phyloP scores from a whole-genome alignment of 2,329 filamentous ascomycete genomes.

The Malbranchea cinnamomea region DNA sequence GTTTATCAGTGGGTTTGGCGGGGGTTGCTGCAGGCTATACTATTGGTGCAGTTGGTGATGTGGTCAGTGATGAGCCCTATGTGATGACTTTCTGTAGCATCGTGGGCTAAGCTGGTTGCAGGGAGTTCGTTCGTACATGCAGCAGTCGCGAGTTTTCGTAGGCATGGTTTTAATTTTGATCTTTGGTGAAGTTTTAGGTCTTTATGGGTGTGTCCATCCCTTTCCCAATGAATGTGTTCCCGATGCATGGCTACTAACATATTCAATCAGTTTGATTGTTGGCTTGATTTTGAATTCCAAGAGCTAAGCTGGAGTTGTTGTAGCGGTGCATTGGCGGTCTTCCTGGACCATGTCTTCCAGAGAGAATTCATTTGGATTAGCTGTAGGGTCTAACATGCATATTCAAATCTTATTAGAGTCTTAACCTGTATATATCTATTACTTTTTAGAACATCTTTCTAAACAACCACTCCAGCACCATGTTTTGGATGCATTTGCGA shows the following conservation, averaged over 20 bases:
- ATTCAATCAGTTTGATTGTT: constrained; percentile 56
- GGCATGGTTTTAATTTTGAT: constrained; percentile 98
- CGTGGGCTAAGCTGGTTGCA: constrained; percentile 18
- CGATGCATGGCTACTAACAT: constrained; percentile 7
- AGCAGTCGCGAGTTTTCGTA: constrained; percentile 88
- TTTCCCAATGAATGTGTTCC: constrained; percentile 42
- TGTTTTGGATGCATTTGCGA: no score
- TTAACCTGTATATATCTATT: no score
- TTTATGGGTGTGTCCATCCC: constrained; percentile 67
- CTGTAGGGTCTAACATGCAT: no score
- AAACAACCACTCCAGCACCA: no score
- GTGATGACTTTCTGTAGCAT: background rate
- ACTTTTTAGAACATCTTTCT: no score
- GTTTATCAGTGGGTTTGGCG: constrained; percentile 79
- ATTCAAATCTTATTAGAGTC: no score
- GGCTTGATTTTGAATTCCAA: constrained; percentile 83
- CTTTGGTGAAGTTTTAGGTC: constrained; percentile 91
- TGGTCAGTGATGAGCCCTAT: constrained; percentile 35
- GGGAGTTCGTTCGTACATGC: constrained; percentile 88
- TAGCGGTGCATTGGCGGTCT: no score
- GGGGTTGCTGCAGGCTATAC: constrained; percentile 91
- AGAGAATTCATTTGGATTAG: no score
- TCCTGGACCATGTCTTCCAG: background rate
- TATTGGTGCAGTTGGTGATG: constrained; percentile 90
- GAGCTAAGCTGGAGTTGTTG: constrained; percentile 35